Evolutionary conservation across 176 grass and related monocot genomes (phyloP), one percentile per base, ranked within the genome.

Genomic region (Carex littledalei): DNA sequence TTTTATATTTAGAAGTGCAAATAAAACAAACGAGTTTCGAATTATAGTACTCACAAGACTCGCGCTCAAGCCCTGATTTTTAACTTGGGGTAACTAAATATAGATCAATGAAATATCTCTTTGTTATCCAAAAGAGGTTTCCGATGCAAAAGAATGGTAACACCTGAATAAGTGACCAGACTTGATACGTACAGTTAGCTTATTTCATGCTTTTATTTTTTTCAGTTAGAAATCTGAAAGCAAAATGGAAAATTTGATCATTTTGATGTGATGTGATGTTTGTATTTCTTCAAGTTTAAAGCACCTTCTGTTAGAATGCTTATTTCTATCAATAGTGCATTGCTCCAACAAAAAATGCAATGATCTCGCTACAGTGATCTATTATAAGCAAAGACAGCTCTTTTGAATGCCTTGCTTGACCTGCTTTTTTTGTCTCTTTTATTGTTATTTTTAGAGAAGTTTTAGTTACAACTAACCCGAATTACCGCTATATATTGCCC

Each of bases 281-380:
- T 45, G 41, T 75, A 43, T 75, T 75, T 50, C 9, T n/a, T 45
- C 41, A 63, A 63, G 59, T 22, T 21, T 24, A 63, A 26, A 24
- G 18, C 10, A 63, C 20, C 60, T 63, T 53, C 47, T 54, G 21
- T 76, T 81, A 81, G 56, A 63, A 43, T 47, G 50, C 47, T 78
- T 4, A 22, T 63, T 81, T 81, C 79, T 81, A 81, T 81, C 79
- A 81, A 81, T 81, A 81, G 54, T 41, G 45, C 34, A 64, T 81
- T 62, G 32, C 58, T 81, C 31, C n/a, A 64, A 81, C 56, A 81
- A 81, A 45, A 55, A 62, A 59, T 55, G 73, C 73, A 77, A 13
- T 3, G 17, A 47, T 64, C 4, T 81, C 8, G 57, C 34, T 6
- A 63, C 57, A 37, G 31, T 63, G 80, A 67, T 83, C 58, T 83